Percentiles rank a stretch among this genome's conserved stretches.
Conservation (phyloP, 305 asterid species). For the Lippia alba region DNA sequence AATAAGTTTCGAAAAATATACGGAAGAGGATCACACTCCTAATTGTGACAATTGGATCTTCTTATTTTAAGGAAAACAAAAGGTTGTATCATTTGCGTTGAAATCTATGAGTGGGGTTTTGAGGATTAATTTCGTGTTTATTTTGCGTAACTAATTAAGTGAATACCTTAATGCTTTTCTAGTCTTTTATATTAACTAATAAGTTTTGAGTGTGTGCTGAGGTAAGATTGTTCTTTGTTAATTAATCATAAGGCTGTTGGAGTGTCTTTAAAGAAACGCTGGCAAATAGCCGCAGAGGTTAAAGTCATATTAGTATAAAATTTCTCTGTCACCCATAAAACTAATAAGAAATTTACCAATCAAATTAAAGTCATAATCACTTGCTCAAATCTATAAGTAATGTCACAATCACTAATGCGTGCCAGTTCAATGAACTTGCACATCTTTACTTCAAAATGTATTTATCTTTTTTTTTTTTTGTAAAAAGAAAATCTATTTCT, state of each 20-base stretch:
- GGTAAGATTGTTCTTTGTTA: not conserved
- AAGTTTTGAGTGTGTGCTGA: not conserved
- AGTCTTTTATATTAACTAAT: not conserved
- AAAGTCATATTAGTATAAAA: not conserved
- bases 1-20: too few species aligned
- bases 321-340: not conserved
- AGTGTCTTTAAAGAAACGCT: not conserved
- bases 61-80: too few species aligned
- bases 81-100: too few species aligned
- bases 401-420: constrained; percentile 26
- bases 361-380: not conserved
- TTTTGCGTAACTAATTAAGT: too few species aligned
- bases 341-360: not conserved
- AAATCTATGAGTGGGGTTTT: too few species aligned
- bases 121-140: too few species aligned
- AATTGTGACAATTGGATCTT: too few species aligned
- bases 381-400: not conserved
- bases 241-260: constrained; percentile 1
- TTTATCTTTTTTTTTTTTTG: too few species aligned
- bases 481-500: too few species aligned
- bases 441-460: not conserved
- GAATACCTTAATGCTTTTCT: too few species aligned
- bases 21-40: too few species aligned
- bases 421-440: constrained; percentile 29
- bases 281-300: constrained; percentile 25